Evolutionary conservation across 139 green algal genomes (phyloP), one percentile per base, ranked within the genome.

Genomic region (Nannochloris sp.): DNA sequence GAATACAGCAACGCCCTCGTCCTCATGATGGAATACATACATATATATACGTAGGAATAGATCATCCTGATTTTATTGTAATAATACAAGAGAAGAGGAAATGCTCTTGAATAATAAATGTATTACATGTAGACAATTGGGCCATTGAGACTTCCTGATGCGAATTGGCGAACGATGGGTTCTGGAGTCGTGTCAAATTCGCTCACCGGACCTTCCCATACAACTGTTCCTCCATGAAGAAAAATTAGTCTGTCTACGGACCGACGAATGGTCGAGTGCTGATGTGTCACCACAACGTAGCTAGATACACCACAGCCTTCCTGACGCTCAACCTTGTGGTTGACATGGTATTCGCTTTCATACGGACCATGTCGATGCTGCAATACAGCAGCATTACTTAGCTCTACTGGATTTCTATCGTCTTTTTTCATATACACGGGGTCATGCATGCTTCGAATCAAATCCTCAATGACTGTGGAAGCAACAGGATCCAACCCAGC

Each of bases 211-310:
- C 94, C 94, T 76, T 98, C 73, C 94, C 94, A 99, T 31, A 95
- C 93, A 25, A 99, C 94, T 31, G 73, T 75, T 23, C 94, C 94
- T 50, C 80, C 66, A 60, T 98, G 88, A 67, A 99, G 68, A 69
- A 99, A 99, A 57, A 99, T 90, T 37, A 99, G 74, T 44, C 87
- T 68, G 60, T 97, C 92, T 10, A 98, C 93, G 10, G 94, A 84
- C n/a, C 89, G 79, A 4, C 85, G 63, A 60, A 97, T 97, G 6
- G 93, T 97, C 23, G 78, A 91, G 44, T 97, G 87, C 79, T 99
- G 94, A 73, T 99, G 94, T 14, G 94, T 99, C 4, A 99, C 94
- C 12, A 99, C 94, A 27, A 99, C 87, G 72, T 99, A 99, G 57
- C 69, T 83, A 9, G 78, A 73, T 48, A 98, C 91, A 70, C 87